Evolutionary conservation across 75 land plant genomes (phyloP).

Genomic region (Picea glauca): DNA sequence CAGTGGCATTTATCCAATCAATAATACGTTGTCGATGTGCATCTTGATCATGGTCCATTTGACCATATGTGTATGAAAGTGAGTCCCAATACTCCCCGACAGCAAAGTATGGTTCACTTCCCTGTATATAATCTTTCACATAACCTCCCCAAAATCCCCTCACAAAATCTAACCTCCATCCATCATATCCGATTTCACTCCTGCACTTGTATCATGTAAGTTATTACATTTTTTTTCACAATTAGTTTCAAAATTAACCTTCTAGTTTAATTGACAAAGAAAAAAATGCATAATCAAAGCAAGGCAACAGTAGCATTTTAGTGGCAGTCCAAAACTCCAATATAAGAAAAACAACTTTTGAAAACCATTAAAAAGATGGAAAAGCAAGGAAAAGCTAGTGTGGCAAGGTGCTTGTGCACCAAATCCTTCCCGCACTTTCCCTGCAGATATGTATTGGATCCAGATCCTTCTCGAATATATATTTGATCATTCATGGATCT

Average conservation of each 20-base stretch:
- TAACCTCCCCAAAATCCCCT: constrained; percentile 77
- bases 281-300: not conserved
- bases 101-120: constrained; percentile 67
- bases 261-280: not conserved
- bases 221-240: not conserved
- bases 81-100: constrained; percentile 89
- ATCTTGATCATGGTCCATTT: constrained; percentile 78
- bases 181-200: constrained; percentile 71
- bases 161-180: constrained; percentile 78
- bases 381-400: not conserved
- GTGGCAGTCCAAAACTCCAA: not conserved
- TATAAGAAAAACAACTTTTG: not conserved
- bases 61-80: constrained; percentile 61
- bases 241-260: not conserved
- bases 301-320: not conserved
- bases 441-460: no score
- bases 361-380: not conserved
- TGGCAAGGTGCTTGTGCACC: not conserved
- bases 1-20: constrained; percentile 91
- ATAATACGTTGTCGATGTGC: constrained; percentile 79
- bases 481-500: no score
- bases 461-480: no score
- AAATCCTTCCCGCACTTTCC: no score
- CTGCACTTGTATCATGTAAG: constrained; percentile 20
- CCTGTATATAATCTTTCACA: constrained; percentile 71